Base-by-base conservation (phyloP, 805 yeast genomes). In the Suhomyces sp. region DNA sequence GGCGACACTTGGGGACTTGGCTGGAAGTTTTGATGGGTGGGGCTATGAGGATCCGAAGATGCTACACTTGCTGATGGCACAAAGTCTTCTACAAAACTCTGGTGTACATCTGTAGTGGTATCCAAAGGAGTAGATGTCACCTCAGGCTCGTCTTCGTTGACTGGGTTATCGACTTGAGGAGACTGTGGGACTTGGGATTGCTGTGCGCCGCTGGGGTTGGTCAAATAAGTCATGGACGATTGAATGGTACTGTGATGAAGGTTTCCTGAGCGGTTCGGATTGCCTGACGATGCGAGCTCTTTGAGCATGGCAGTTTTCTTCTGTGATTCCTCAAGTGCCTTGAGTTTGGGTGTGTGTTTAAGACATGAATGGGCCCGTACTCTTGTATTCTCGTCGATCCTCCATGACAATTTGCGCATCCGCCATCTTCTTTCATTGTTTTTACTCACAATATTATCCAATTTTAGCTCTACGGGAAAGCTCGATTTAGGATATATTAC, bases 391-490 rank as follows among this genome's bases (percentile, higher is more conserved):
- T 94, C 98, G 63, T 93, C 97, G 13, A 94, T 80, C 62, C 89
- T 79, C 98, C 98, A 94, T 52, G 79, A 79, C 41, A 94, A 69
- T 64, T 90, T 89, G 46, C 97, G 78, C 92, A 94, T 86, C 68
- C 96, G 80, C 99, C 99, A 94, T 56, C 97, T 76, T 51, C 81
- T 67, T 52, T 80, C 85, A 10, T 75, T 73, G 4, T 80, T 73
- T 3, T 80, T 67, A 50, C 62, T 67, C 8, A 73, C 77, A 6
- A 88, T 81, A 52, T 90, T 87, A 60, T 90, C 96, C 61, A 94
- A 71, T 57, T 85, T 83, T 62, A 94, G 73, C 63, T 91, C 97
- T 20, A 93, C 77, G 0, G 94, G 87, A 63, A 94, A 89, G 0
- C 86, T 77, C 0, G 97, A 86, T 64, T 88, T 86, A 10, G 98